A percentile compares a stretch with the other conserved stretches of the same genome.
Evolutionary conservation across 306 rosid genomes (phyloP).

Genomic region (Prunus mongolica): DNA sequence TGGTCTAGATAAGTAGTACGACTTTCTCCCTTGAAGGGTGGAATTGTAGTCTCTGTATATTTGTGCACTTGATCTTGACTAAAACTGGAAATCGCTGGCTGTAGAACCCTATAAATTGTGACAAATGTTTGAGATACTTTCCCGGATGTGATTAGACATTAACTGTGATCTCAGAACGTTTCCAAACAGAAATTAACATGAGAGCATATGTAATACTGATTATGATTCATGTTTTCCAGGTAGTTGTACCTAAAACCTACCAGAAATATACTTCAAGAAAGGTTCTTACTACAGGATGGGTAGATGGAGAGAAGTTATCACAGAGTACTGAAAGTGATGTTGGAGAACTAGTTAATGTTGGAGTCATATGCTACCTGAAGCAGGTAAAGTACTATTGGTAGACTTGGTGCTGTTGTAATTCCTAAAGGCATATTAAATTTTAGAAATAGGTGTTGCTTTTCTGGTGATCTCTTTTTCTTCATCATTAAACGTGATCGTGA

Average conservation of each 20-base stretch:
- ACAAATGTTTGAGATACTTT: not conserved
- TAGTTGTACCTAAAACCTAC: constrained; percentile 89
- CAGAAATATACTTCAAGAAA: constrained; percentile 82
- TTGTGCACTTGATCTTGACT: not conserved
- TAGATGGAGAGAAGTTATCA: constrained; percentile 93
- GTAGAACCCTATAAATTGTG: not conserved
- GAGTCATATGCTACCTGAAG: constrained; percentile 96
- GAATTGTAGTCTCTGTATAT: not conserved
- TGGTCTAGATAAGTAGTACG: too few species aligned
- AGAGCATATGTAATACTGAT: constrained; percentile 24
- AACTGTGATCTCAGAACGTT: not conserved
- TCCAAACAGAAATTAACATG: not conserved
- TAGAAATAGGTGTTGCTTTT: not conserved
- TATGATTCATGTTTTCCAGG: constrained; percentile 50
- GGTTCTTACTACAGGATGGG: constrained; percentile 92
- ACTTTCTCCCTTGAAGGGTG: too few species aligned
- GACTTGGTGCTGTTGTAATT: not conserved
- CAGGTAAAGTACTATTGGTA: constrained; percentile 50
- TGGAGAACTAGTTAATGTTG: constrained; percentile 94
- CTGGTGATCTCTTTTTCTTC: not conserved
- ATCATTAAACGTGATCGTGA: not conserved
- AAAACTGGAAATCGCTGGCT: not conserved
- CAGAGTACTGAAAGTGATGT: constrained; percentile 96
- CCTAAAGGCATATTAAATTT: not conserved
- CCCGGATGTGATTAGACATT: not conserved